Evolutionary conservation across 2,329 filamentous ascomycete genomes (phyloP).

Genomic region (Epichloe brachyelytri): DNA sequence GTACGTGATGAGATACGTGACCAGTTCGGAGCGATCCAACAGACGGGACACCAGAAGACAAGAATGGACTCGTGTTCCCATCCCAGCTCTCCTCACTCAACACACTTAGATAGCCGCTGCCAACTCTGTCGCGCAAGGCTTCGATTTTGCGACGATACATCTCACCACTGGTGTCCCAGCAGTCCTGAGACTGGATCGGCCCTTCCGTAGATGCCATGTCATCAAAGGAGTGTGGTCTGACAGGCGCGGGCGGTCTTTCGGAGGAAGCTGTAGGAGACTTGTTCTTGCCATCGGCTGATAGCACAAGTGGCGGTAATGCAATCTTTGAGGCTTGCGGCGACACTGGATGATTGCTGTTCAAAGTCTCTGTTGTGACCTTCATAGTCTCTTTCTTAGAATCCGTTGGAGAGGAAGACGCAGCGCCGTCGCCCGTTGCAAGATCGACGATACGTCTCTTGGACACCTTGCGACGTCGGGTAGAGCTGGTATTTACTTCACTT

Average conservation of each 20-base stretch:
- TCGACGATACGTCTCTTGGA: constrained; percentile 54
- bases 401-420: constrained; percentile 14
- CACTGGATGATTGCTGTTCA: constrained; percentile 30
- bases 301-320: constrained; percentile 16
- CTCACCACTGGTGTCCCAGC: constrained; percentile 59
- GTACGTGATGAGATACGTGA: constrained; percentile 18
- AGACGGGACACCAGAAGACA: constrained; percentile 12
- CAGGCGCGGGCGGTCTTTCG: not conserved
- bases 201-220: not conserved
- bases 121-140: constrained; percentile 70
- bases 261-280: not conserved
- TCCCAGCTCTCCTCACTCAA: constrained; percentile 67
- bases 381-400: constrained; percentile 12
- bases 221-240: not conserved
- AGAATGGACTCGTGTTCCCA: constrained; percentile 18
- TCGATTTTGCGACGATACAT: constrained; percentile 83
- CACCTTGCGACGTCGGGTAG: constrained; percentile 46
- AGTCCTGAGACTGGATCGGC: constrained; percentile 35
- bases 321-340: constrained; percentile 29
- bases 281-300: constrained; percentile 22
- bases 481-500: constrained; percentile 45
- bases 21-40: constrained; percentile 17
- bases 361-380: constrained; percentile 10
- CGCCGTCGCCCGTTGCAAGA: constrained; percentile 40
- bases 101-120: constrained; percentile 75